Conservation (phyloP, 148 eudicot genomes). For the Selenicereus undatus region DNA sequence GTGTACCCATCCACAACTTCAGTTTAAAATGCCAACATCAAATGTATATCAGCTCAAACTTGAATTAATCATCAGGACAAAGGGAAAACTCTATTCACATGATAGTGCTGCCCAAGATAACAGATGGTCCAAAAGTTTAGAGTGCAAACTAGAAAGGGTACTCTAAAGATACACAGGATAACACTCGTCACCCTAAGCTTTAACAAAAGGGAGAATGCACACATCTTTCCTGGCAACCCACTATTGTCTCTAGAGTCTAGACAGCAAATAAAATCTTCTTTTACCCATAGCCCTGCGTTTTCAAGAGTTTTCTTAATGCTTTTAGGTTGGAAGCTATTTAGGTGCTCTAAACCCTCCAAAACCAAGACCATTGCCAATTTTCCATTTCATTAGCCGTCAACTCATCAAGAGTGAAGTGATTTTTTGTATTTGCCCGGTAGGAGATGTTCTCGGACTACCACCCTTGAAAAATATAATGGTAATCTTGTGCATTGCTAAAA, state of each 20-base stretch:
- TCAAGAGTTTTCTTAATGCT: not conserved
- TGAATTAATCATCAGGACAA: not conserved
- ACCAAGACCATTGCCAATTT: not conserved
- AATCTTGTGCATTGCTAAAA: too few relatives aligned
- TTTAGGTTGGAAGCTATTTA: not conserved
- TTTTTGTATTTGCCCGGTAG: not conserved
- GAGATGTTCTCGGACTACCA: not conserved
- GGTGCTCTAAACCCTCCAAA: not conserved
- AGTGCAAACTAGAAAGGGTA: not conserved
- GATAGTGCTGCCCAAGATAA: not conserved
- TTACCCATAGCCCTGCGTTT: not conserved
- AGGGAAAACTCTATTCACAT: not conserved
- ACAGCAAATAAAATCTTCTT: not conserved
- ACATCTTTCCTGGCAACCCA: not conserved
- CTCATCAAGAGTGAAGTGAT: not conserved
- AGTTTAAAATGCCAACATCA: too few relatives aligned
- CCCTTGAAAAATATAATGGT: not conserved
- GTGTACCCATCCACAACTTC: not conserved
- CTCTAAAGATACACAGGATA: not conserved
- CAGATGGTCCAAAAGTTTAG: not conserved
- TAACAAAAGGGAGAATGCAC: not conserved
- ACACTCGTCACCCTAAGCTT: not conserved
- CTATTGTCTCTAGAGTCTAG: not conserved
- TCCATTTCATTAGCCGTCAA: not conserved
- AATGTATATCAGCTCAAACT: not conserved